Evolutionary conservation across 2,329 filamentous ascomycete species (phyloP).

Genomic region (Pseudogymnoascus sp.): DNA sequence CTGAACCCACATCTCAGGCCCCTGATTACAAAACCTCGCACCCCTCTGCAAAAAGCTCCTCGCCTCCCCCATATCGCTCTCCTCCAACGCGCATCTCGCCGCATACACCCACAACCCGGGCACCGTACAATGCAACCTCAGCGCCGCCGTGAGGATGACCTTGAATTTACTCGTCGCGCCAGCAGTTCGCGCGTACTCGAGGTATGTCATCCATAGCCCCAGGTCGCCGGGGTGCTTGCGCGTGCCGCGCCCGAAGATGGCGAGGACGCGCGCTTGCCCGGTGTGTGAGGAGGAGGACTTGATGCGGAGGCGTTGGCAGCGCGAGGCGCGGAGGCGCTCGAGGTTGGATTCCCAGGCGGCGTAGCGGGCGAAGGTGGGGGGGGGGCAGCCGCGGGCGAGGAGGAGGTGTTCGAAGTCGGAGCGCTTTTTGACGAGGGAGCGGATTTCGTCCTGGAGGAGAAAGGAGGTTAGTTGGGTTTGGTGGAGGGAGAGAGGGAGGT

Average conservation of each 20-base stretch:
- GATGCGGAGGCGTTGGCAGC: conserved; percentile 74
- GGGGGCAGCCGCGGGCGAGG: conserved; percentile 70
- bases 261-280: conserved; percentile 78
- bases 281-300: conserved; percentile 59
- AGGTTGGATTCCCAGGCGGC: conserved; percentile 64
- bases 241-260: conserved; percentile 81
- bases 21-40: conserved; percentile 77
- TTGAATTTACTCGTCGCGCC: conserved; percentile 62
- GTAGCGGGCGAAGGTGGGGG: conserved; percentile 79
- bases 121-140: conserved; percentile 81
- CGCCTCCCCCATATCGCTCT: conserved; percentile 82
- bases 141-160: conserved; percentile 57
- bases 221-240: conserved; percentile 76
- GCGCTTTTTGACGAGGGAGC: conserved; percentile 79
- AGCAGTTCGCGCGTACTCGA: conserved; percentile 69
- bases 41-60: conserved; percentile 84
- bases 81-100: conserved; percentile 71
- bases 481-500: background rate
- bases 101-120: conserved; percentile 78
- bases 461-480: background rate
- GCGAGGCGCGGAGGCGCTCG: conserved; percentile 73
- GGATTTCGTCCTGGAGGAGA: conserved; percentile 69
- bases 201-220: conserved; percentile 82
- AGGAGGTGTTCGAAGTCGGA: conserved; percentile 91
- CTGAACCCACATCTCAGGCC: conserved; percentile 74